A percentile compares a stretch with the other conserved stretches of the same genome.
These are phyloP conservation scores for Neurospora intermedia DNA, from an alignment of 495 filamentous ascomycete genomes.

Conservation along the genomic window DNA sequence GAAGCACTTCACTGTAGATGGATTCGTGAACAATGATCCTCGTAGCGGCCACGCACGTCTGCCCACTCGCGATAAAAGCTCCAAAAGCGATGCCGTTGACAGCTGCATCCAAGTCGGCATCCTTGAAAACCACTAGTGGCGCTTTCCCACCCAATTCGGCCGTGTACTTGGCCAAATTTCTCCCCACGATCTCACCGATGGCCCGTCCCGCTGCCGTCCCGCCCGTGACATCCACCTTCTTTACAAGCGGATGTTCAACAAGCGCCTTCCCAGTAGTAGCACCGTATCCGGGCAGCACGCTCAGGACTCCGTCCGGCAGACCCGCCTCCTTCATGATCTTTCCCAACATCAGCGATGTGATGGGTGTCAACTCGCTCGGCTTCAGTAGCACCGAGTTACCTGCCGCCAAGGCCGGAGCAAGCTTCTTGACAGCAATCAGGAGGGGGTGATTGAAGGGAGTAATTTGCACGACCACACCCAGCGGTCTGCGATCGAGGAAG, in stretches of 20 bases:
- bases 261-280: slow-evolving; percentile 42
- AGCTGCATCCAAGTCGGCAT: slow-evolving; percentile 38
- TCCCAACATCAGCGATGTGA: slow-evolving; percentile 44
- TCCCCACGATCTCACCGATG: slow-evolving; percentile 36
- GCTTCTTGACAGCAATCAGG: slow-evolving; percentile 53
- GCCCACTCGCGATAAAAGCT: slow-evolving; percentile 49
- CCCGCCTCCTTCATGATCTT: slow-evolving; percentile 42
- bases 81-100: slow-evolving; percentile 50
- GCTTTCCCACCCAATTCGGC: slow-evolving; percentile 54
- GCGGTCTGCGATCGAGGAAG: slow-evolving; percentile 46
- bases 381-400: slow-evolving; percentile 55
- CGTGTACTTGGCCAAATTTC: slow-evolving; percentile 44
- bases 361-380: slow-evolving; percentile 49
- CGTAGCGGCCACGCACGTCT: slow-evolving; percentile 53
- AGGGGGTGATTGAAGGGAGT: slow-evolving; percentile 59
- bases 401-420: slow-evolving; percentile 49
- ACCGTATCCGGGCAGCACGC: slow-evolving; percentile 47
- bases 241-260: slow-evolving; percentile 39
- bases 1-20: slow-evolving; percentile 31
- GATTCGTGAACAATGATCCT: slow-evolving; percentile 44
- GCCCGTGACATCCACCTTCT: slow-evolving; percentile 55
- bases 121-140: slow-evolving; percentile 43
- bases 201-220: slow-evolving; percentile 36
- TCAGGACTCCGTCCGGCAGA: slow-evolving; percentile 46
- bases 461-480: slow-evolving; percentile 54